Evolutionary conservation across 106 monocot genomes (phyloP), one percentile per base, ranked within the genome.

Genomic region (Dendrobium officinale): DNA sequence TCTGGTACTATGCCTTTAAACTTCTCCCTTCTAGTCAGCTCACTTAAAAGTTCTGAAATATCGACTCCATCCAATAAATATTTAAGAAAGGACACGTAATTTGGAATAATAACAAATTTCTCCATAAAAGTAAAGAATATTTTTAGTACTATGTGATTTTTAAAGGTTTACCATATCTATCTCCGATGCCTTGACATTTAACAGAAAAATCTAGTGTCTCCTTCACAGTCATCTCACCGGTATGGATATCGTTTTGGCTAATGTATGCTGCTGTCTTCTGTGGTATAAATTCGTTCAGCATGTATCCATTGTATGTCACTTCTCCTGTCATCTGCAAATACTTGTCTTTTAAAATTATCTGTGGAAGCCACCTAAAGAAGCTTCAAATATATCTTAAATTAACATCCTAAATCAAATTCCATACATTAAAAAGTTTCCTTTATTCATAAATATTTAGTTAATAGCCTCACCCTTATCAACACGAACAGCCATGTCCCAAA

Each of bases 201-300:
- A 86, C 89, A 42, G 94, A 94, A 83, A 91, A 94, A 70, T 91
- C 91, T 0, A 94, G 82, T 1, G 89, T 91, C 75, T 94, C 94
- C 77, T 84, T 89, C 6, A 94, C 91, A 29, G 91, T 93, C 91
- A 93, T 89, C 79, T 89, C 93, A 41, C 84, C 91, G 1, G 84
- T 59, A 48, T 94, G 94, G 10, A 89, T 83, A 54, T 94, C 94
- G 49, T 91, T 75, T 77, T 94, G 94, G 79, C 91, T 89, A 9
- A 94, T 91, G 64, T 91, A 94, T 16, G 94, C 91, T 27, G 91
- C 86, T 4, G 91, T 94, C 82, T 89, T 94, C 84, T 90, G 89
- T 5, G 91, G 89, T 22, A 94, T 91, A 79, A 94, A 94, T 83
- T 94, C 91, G 11, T 77, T 40, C 48, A 94, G n/a, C 54, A 19